phyloP scores from a whole-genome alignment of 169 alveolate genomes.

The Babesia ovis region DNA sequence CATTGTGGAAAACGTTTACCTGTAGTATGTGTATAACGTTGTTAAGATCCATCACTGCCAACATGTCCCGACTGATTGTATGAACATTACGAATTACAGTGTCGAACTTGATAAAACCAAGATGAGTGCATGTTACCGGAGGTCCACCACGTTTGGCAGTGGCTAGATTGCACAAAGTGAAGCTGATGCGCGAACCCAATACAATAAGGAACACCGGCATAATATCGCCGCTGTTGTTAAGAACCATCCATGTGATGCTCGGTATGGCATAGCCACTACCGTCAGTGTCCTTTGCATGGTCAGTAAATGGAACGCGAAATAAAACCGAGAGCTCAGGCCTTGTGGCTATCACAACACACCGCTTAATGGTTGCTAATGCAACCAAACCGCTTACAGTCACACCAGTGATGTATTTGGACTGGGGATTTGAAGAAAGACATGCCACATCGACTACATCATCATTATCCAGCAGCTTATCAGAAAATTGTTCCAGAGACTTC shows the following conservation, averaged over 20 bases:
- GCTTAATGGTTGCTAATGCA: constrained; percentile 50
- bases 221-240: constrained; percentile 60
- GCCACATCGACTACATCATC: constrained; percentile 54
- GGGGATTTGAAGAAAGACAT: constrained; percentile 62
- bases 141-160: constrained; percentile 30
- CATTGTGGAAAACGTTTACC: constrained; percentile 24
- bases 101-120: constrained; percentile 41
- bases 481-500: constrained; percentile 17
- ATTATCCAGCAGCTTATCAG: constrained; percentile 29
- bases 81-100: constrained; percentile 22
- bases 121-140: constrained; percentile 24
- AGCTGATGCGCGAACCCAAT: constrained; percentile 46
- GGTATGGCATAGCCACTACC: constrained; percentile 16
- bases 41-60: constrained; percentile 43
- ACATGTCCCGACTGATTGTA: constrained; percentile 48
- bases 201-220: constrained; percentile 56
- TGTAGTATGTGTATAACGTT: constrained; percentile 50
- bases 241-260: constrained; percentile 63
- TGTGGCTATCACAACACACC: constrained; percentile 55
- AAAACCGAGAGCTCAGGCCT: constrained; percentile 51
- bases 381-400: constrained; percentile 41
- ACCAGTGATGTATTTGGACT: constrained; percentile 55
- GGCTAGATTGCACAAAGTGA: constrained; percentile 37
- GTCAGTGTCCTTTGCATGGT: constrained; percentile 7
- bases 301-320: constrained; percentile 39